phyloP scores from a whole-genome alignment of 345 rosid species.

The Aquilaria yunnanensis region DNA sequence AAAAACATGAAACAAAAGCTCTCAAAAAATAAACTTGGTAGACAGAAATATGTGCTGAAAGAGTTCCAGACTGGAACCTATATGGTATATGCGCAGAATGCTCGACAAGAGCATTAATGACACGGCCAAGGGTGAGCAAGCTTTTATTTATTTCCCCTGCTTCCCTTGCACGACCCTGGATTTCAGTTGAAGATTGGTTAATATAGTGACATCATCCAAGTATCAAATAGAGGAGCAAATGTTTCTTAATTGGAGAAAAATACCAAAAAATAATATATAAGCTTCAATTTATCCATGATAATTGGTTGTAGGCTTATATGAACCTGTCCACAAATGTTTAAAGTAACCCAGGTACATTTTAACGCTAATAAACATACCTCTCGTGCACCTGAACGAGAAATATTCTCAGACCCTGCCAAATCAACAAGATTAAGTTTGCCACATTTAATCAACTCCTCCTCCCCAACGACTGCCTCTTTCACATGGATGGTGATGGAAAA shows the following conservation, averaged over 20 bases:
- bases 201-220: neutral
- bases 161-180: constrained; percentile 92
- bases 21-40: neutral
- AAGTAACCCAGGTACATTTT: neutral
- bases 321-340: too few relatives aligned
- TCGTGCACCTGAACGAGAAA: constrained; percentile 80
- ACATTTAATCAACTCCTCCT: constrained; percentile 88
- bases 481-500: constrained; percentile 76
- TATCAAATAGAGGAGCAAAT: neutral
- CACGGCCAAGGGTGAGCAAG: constrained; percentile 91
- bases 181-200: constrained; percentile 10
- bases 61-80: constrained; percentile 36
- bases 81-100: constrained; percentile 97
- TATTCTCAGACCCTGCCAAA: constrained; percentile 96
- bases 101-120: constrained; percentile 94
- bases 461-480: constrained; percentile 78
- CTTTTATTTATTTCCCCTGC: constrained; percentile 99
- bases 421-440: constrained; percentile 98
- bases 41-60: neutral
- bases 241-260: neutral
- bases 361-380: constrained; percentile 34
- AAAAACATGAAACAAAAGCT: constrained; percentile 3
- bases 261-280: too few relatives aligned
- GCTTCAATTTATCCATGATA: too few relatives aligned
- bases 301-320: too few relatives aligned